phyloP scores from a whole-genome alignment of 164 flowering plant genomes.

The Aristolochia californica region DNA sequence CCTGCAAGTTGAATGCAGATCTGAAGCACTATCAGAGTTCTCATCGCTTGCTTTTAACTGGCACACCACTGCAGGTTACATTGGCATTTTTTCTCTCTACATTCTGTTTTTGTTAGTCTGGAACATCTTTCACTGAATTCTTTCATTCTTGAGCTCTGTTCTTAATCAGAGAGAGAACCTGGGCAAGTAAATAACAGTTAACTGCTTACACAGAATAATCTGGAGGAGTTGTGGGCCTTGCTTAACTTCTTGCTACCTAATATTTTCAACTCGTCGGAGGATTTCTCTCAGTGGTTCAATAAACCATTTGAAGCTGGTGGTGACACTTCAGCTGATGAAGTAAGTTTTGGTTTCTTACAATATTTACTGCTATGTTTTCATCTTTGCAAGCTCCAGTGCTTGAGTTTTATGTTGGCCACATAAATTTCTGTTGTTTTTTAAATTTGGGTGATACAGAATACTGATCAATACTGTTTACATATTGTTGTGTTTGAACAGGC shows the following conservation, averaged over 20 bases:
- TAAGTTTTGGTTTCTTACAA: no score
- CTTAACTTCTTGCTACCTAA: conserved; percentile 96
- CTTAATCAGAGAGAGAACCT: background rate
- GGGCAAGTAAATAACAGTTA: background rate
- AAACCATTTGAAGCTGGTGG: conserved; percentile 93
- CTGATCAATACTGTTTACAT: conserved; percentile 1
- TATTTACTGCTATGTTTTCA: background rate
- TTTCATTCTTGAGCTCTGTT: background rate
- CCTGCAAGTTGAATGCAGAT: conserved; percentile 97
- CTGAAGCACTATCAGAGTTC: conserved; percentile 84
- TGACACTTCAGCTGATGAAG: conserved; percentile 86
- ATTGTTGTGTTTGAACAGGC: conserved; percentile 36
- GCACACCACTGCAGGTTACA: conserved; percentile 89
- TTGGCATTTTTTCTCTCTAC: background rate
- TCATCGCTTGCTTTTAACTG: conserved; percentile 89
- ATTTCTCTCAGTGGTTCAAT: conserved; percentile 99
- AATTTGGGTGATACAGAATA: background rate
- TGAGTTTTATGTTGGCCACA: no score
- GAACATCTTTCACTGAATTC: background rate
- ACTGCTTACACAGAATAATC: conserved; percentile 56
- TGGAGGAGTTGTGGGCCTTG: conserved; percentile 96
- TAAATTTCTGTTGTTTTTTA: no score
- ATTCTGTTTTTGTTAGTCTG: no score
- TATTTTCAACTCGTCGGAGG: conserved; percentile 95
- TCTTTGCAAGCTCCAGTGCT: no score